These are phyloP conservation scores for Tylopilus vinaceipallidus DNA, from an alignment of 768 basidiomycete genomes.

Conservation along the genomic window DNA sequence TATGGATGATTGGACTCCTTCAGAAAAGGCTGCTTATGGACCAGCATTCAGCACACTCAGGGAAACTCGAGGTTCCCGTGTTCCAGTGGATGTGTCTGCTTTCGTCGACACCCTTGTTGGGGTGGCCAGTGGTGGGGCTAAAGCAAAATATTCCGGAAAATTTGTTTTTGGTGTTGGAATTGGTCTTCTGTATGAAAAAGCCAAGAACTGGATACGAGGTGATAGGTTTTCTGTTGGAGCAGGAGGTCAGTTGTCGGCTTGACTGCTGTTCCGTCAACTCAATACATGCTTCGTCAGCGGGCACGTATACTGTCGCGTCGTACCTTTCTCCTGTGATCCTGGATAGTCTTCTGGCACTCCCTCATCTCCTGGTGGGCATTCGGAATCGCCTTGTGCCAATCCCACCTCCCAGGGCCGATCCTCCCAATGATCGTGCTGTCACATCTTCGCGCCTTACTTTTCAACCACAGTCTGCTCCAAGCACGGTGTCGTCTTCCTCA, in stretches of 20 bases:
- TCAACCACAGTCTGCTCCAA: constrained; percentile 10
- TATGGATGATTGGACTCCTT: constrained; percentile 72
- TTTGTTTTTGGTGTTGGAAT: constrained; percentile 44
- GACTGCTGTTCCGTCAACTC: background rate
- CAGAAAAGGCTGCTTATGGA: constrained; percentile 72
- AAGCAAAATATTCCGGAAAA: constrained; percentile 36
- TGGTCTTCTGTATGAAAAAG: constrained; percentile 37
- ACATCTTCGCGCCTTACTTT: constrained; percentile 16
- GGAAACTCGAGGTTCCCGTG: constrained; percentile 43
- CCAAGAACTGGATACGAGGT: constrained; percentile 60
- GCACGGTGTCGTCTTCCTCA: background rate
- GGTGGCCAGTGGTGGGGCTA: constrained; percentile 56
- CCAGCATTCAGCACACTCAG: constrained; percentile 57
- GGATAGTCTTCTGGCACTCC: constrained; percentile 64
- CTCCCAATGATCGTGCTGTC: constrained; percentile 27
- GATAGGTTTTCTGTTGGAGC: constrained; percentile 74
- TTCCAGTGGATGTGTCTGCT: constrained; percentile 52
- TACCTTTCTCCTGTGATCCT: constrained; percentile 63
- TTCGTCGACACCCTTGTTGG: constrained; percentile 60
- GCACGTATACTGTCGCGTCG: constrained; percentile 69
- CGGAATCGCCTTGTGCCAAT: constrained; percentile 59
- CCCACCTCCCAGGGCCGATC: constrained; percentile 40
- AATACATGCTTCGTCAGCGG: constrained; percentile 42
- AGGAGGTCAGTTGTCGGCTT: constrained; percentile 59
- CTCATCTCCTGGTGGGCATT: constrained; percentile 58